phyloP scores from a whole-genome alignment of 495 filamentous ascomycete genomes.

The Podospora conica region DNA sequence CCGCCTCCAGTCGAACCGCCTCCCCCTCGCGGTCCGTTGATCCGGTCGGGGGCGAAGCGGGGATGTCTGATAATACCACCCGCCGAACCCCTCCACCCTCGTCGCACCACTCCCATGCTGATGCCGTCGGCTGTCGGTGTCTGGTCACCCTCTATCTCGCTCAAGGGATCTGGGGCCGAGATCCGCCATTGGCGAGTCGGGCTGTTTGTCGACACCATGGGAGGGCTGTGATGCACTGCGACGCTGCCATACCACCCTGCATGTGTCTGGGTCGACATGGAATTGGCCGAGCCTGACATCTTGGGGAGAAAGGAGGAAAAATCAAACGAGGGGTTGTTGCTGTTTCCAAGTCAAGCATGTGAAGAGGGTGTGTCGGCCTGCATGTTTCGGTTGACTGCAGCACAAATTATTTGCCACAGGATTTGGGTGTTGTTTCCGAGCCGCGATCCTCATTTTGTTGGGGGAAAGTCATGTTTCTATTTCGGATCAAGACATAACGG shows the following conservation, averaged over 20 bases:
- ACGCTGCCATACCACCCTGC: background rate
- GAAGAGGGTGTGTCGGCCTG: background rate
- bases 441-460: too few species aligned
- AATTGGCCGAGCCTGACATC: background rate
- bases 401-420: too few species aligned
- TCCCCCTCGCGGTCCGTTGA: background rate
- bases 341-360: too few species aligned
- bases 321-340: too few species aligned
- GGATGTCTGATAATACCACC: background rate
- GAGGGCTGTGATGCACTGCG: background rate
- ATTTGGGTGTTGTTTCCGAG: too few species aligned
- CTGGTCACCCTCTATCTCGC: background rate
- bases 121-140: background rate
- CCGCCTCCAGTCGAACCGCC: background rate
- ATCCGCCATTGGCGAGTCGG: background rate
- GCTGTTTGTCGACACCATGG: background rate
- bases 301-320: background rate
- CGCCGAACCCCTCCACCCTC: background rate
- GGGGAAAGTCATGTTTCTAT: too few species aligned
- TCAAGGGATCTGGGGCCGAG: background rate
- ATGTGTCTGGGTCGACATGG: background rate
- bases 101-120: background rate
- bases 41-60: background rate
- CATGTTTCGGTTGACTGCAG: background rate
- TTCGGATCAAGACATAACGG: too few species aligned